Evolutionary conservation across 78 protist genomes (phyloP).

Genomic region (Emiliania huxleyi): DNA sequence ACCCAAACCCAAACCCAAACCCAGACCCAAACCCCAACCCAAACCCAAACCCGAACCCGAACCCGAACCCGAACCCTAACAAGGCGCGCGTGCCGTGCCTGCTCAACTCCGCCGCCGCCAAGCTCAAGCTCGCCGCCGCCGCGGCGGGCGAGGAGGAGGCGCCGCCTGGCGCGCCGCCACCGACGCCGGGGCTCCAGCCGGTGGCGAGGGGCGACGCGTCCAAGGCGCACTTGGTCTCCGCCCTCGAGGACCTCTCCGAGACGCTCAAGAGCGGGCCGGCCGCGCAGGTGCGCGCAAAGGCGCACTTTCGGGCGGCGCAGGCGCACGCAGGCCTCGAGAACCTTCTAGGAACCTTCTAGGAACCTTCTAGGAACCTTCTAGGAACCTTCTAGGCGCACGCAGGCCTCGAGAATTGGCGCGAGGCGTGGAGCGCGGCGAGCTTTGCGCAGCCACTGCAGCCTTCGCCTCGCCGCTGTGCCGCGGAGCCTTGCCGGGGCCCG

Average conservation of each 20-base stretch:
- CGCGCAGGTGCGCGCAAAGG: not conserved
- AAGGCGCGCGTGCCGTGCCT: not conserved
- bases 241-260: not conserved
- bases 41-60: no score
- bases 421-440: not conserved
- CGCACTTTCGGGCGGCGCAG: slow-evolving; percentile 8
- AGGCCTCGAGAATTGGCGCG: not conserved
- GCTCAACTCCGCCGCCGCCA: not conserved
- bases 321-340: slow-evolving; percentile 7
- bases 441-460: not conserved
- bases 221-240: not conserved
- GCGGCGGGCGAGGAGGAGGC: not conserved
- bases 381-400: no score
- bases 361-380: no score
- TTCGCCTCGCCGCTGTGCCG: no score
- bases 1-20: no score
- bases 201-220: not conserved
- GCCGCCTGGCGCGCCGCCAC: not conserved
- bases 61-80: no score
- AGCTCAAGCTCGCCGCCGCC: not conserved
- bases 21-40: no score
- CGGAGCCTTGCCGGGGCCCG: no score
- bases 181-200: not conserved
- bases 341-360: no score
- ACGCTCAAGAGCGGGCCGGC: not conserved